phyloP scores from a whole-genome alignment of 2,329 filamentous ascomycete species.

The Colletotrichum liaoningense region DNA sequence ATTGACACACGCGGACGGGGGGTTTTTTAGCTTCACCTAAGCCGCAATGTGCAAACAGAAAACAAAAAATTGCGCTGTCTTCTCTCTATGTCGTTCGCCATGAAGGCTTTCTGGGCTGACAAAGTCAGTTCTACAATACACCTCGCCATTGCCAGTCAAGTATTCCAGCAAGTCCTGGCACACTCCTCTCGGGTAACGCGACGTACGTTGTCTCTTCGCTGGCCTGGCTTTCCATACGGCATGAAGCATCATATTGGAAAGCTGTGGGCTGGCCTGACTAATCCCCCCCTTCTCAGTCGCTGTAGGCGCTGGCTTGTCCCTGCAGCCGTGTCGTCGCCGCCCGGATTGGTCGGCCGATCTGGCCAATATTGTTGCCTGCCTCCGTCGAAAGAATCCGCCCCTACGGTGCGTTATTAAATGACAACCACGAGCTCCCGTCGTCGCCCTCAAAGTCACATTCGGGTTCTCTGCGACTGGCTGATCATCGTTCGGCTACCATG shows the following conservation, averaged over 20 bases:
- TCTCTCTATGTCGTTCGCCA: neutral
- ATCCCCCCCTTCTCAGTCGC: slow-evolving; percentile 23
- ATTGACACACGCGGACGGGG: neutral
- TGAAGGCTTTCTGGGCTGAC: neutral
- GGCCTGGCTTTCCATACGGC: slow-evolving; percentile 10
- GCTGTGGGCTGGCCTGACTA: slow-evolving; percentile 28
- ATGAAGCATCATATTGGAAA: slow-evolving; percentile 22
- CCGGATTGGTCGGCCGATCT: slow-evolving; percentile 14
- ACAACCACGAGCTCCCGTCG: slow-evolving; percentile 1
- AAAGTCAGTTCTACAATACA: slow-evolving; percentile 6
- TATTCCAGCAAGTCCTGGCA: slow-evolving; percentile 1
- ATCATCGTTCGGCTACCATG: slow-evolving; percentile 19
- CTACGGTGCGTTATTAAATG: slow-evolving; percentile 28
- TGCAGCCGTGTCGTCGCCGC: neutral
- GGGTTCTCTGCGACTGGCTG: slow-evolving; percentile 13
- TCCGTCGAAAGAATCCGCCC: slow-evolving; percentile 2
- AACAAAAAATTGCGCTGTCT: neutral
- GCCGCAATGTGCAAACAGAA: neutral
- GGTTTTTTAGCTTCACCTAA: neutral
- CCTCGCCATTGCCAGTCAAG: neutral
- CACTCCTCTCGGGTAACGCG: neutral
- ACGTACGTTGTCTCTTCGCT: slow-evolving; percentile 9
- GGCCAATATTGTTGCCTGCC: neutral
- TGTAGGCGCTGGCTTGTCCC: slow-evolving; percentile 7
- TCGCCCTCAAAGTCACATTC: slow-evolving; percentile 11